Percentiles rank a stretch among this genome's conserved stretches.
Evolutionary conservation across 352 stramenopile genomes (phyloP).

Genomic region (Phytopythium aichiense): DNA sequence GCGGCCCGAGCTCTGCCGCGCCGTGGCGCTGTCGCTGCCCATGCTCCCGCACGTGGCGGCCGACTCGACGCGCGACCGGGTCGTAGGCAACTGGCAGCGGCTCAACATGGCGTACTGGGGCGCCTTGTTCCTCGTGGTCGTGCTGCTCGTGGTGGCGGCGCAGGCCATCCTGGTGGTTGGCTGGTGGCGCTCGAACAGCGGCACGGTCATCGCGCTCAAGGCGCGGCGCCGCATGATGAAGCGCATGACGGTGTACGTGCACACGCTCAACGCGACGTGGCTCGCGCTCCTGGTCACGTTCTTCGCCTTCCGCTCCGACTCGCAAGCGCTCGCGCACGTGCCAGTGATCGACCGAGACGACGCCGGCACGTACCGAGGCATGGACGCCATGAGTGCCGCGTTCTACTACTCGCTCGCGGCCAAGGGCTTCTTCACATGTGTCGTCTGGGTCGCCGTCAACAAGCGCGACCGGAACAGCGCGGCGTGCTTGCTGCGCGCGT

Average conservation of each 20-base stretch:
- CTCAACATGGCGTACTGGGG: conserved; percentile 64
- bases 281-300: conserved; percentile 54
- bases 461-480: conserved; percentile 31
- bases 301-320: conserved; percentile 56
- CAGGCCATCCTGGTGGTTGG: conserved; percentile 58
- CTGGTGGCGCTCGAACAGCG: conserved; percentile 77
- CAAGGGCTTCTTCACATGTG: conserved; percentile 58
- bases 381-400: conserved; percentile 39
- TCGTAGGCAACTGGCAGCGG: conserved; percentile 36
- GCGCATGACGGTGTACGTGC: conserved; percentile 68
- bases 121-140: conserved; percentile 46
- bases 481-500: conserved; percentile 3
- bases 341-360: conserved; percentile 14
- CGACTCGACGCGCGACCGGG: conserved; percentile 16
- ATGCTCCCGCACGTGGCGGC: conserved; percentile 26
- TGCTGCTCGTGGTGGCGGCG: conserved; percentile 52
- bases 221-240: conserved; percentile 68
- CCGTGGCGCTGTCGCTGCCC: conserved; percentile 40
- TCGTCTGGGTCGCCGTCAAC: conserved; percentile 68
- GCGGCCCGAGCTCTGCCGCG: conserved; percentile 42
- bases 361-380: neutral
- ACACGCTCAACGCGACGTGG: conserved; percentile 65
- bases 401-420: conserved; percentile 60
- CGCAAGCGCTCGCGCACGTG: conserved; percentile 30
- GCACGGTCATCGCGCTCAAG: conserved; percentile 67